Percentiles rank a stretch among this genome's conserved stretches.
phyloP scores from a whole-genome alignment of 1,284 basidiomycete species.

The Cutaneotrichosporon sp. region DNA sequence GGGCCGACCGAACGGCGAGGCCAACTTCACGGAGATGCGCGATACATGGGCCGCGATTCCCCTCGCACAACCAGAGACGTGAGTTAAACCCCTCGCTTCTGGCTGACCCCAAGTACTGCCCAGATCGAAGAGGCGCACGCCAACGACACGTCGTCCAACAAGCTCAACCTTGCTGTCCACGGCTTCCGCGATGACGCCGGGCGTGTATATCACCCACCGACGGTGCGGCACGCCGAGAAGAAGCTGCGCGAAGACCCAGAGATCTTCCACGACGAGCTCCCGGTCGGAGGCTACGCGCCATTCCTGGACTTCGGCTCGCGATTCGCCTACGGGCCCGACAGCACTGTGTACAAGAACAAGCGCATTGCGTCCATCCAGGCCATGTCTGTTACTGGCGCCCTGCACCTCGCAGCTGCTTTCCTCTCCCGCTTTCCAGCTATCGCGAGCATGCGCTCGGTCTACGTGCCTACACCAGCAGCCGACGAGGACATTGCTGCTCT shows the following conservation, averaged over 20 bases:
- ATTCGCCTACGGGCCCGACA: conserved; percentile 53
- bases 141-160: conserved; percentile 69
- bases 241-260: conserved; percentile 28
- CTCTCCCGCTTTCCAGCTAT: conserved; percentile 60
- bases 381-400: conserved; percentile 91
- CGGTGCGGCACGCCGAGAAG: conserved; percentile 70
- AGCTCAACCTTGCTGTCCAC: conserved; percentile 88
- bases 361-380: conserved; percentile 62
- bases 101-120: conserved; percentile 10
- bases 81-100: conserved; percentile 7
- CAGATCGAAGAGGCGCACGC: conserved; percentile 64
- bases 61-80: conserved; percentile 28
- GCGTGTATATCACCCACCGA: conserved; percentile 88
- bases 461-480: conserved; percentile 36
- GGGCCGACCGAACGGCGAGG: conserved; percentile 14
- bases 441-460: conserved; percentile 23
- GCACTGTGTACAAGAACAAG: conserved; percentile 52
- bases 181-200: conserved; percentile 81
- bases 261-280: conserved; percentile 30
- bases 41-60: conserved; percentile 40
- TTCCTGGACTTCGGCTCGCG: conserved; percentile 39
- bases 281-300: conserved; percentile 39
- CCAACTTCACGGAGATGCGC: conserved; percentile 15
- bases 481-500: conserved; percentile 40
- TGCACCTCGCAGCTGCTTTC: conserved; percentile 87